phyloP scores from a whole-genome alignment of 140 eudicot species.

The Oenanthe javanica region DNA sequence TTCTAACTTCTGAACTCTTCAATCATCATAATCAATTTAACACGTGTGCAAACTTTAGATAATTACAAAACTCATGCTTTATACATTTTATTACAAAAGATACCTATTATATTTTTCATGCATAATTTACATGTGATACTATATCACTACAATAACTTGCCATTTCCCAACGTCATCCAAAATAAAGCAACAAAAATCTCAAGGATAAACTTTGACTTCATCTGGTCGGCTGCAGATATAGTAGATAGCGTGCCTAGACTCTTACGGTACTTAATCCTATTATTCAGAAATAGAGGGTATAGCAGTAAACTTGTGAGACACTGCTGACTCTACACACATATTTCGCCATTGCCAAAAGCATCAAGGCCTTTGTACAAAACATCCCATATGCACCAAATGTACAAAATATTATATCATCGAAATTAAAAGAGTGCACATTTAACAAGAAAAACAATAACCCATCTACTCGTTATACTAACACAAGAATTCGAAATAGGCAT shows the following conservation, averaged over 20 bases:
- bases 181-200: not conserved
- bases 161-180: not conserved
- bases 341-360: not conserved
- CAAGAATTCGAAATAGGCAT: not conserved
- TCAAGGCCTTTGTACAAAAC: not conserved
- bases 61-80: not conserved
- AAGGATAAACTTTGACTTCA: not conserved
- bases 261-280: not conserved
- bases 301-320: not conserved
- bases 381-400: not conserved
- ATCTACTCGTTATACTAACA: not conserved
- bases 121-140: not conserved
- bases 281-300: not conserved
- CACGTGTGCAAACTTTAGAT: not conserved
- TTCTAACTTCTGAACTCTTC: not conserved
- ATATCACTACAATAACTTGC: slow-evolving; percentile 1
- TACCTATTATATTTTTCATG: not conserved
- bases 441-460: not conserved
- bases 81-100: not conserved
- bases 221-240: not conserved
- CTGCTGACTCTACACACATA: not conserved
- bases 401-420: not conserved
- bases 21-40: not conserved
- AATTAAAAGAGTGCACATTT: not conserved
- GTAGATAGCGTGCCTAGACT: not conserved